Evolutionary conservation across 345 rosid genomes (phyloP), one percentile per base, ranked within the genome.

Genomic region (Brassica carinata): DNA sequence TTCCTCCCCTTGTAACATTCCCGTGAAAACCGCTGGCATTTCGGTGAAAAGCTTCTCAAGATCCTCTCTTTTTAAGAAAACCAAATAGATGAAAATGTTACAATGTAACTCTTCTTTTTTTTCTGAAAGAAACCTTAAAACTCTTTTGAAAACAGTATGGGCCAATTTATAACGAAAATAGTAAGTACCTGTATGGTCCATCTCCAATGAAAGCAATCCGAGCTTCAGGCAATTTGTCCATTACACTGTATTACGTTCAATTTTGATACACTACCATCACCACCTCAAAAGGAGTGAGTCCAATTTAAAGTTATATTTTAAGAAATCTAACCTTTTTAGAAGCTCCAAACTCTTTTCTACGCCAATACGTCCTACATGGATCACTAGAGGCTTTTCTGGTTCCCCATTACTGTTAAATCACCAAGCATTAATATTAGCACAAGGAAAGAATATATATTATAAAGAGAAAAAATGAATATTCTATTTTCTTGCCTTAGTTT

Each of bases 271-370:
- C 15, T 19, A 64, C 4, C n/a, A 64, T 3, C n/a, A 58, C 58
- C 58, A 51, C 7, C 19, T 53, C 26, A 71, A 65, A 38, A 17
- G 19, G 62, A 55, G 26, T 15, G 61, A 2, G 26, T 55, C 26
- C 26, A 17, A 4, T 17, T 2, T 17, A 55, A 55, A 55, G 62
- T 13, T 58, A 58, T 11, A 17, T 3, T 31, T 34, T 15, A 11
- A 71, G 51, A 55, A 71, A 9, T 18, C 77, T 45, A 85, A 96
- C 98, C 94, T 89, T 84, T 92, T 93, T 36, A 90, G 89, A 84
- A 93, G 94, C 83, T 96, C 99, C 88, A 96, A 88, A 80, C 94
- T 96, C 89, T 96, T 96, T 87, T 96, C 99, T 19, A 93, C 96
- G 34, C 99, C 97, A 9, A 96, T 86, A 71, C 97, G 93, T 5